Conservation (phyloP, 1,284 basidiomycete species). For the Chondrostereum purpureum region DNA sequence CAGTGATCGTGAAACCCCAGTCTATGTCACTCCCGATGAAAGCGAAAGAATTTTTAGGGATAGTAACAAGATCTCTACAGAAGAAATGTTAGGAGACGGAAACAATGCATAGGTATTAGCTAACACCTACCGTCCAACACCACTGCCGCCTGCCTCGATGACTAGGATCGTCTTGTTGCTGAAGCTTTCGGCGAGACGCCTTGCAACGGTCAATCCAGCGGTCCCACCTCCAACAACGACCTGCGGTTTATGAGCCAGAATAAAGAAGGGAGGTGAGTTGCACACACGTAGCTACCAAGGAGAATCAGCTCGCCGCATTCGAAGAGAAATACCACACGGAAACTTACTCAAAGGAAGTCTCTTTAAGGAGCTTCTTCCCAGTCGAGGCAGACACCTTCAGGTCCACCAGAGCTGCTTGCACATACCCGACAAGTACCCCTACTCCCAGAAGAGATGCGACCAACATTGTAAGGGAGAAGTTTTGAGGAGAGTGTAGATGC, state of each 20-base stretch:
- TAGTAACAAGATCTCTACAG: constrained; percentile 20
- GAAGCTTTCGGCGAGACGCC: background rate
- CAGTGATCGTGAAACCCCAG: constrained; percentile 23
- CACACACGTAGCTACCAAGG: background rate
- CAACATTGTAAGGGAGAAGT: background rate
- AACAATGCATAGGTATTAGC: background rate
- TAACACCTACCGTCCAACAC: constrained; percentile 1
- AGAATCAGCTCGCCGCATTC: too few species aligned
- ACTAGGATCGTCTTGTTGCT: constrained; percentile 1
- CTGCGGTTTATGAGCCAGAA: background rate
- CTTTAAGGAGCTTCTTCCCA: background rate
- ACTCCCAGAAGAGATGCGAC: background rate
- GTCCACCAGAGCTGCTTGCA: background rate
- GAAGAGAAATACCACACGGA: background rate
- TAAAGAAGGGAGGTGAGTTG: background rate
- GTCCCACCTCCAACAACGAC: constrained; percentile 5
- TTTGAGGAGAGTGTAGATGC: too few species aligned
- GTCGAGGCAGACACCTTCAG: background rate
- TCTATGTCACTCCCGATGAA: constrained; percentile 24
- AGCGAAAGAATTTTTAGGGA: constrained; percentile 22
- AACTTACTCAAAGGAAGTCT: background rate
- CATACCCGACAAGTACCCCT: background rate
- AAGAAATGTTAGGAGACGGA: background rate
- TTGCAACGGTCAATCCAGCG: constrained; percentile 3
- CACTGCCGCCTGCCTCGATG: constrained; percentile 3